Conservation (phyloP, 208 protist genomes). For the Acanthamoeba healyi region DNA sequence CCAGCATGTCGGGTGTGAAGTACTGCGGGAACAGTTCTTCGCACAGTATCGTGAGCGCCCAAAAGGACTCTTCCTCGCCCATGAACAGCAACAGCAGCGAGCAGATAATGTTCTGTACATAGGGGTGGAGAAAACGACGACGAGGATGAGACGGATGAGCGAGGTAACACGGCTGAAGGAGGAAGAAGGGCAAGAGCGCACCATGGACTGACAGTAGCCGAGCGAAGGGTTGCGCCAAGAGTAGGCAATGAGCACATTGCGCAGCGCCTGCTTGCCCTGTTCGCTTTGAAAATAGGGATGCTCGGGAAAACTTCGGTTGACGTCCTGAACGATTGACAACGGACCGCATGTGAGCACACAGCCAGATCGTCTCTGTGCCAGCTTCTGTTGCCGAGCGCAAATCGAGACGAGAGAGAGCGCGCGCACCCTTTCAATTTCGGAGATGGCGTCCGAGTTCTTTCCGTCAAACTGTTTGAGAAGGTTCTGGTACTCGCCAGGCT, state of each 20-base stretch:
- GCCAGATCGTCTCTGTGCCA: too few species aligned
- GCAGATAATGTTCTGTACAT: conserved; percentile 61
- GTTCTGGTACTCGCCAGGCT: conserved; percentile 57
- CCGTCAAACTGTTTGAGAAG: conserved; percentile 63
- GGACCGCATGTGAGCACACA: too few species aligned
- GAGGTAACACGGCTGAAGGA: too few species aligned
- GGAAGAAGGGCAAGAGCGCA: not conserved
- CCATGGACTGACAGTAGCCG: conserved; percentile 75
- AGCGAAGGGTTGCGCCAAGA: conserved; percentile 74
- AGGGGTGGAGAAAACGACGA: not conserved
- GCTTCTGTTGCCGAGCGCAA: too few species aligned
- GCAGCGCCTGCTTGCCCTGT: conserved; percentile 64
- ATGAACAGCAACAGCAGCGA: conserved; percentile 62
- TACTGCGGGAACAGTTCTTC: conserved; percentile 71
- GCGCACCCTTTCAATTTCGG: conserved; percentile 61
- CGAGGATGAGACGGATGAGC: not conserved
- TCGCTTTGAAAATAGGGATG: conserved; percentile 81
- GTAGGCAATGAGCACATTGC: conserved; percentile 81
- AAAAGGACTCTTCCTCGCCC: conserved; percentile 65
- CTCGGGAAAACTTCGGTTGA: conserved; percentile 81
- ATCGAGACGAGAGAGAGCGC: not conserved
- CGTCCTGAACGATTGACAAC: conserved; percentile 68
- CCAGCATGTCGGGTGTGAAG: conserved; percentile 71
- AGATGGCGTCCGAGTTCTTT: conserved; percentile 29
- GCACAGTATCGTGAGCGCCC: conserved; percentile 36